phyloP scores from a whole-genome alignment of 148 eudicot genomes.

The Rhododendron ferrugineum region DNA sequence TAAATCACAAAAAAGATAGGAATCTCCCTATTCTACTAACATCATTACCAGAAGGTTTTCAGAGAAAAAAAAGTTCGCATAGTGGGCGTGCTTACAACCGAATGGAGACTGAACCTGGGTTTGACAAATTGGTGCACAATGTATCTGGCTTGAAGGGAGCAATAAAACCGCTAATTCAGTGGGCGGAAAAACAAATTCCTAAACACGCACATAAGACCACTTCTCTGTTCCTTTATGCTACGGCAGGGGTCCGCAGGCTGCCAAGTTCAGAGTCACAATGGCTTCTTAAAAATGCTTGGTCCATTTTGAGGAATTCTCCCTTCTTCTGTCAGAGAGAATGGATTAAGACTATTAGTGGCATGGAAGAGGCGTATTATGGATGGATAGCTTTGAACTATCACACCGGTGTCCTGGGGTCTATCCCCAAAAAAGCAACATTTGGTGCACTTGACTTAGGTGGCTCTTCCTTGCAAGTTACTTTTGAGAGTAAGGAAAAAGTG shows the following conservation, averaged over 20 bases:
- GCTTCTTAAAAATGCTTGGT: slow-evolving; percentile 82
- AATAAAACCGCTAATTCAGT: slow-evolving; percentile 70
- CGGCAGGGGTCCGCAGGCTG: slow-evolving; percentile 96
- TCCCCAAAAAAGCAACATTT: slow-evolving; percentile 66
- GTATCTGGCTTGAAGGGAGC: slow-evolving; percentile 65
- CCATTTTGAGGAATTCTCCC: slow-evolving; percentile 60
- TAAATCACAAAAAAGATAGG: slow-evolving; percentile 46
- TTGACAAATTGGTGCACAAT: slow-evolving; percentile 90
- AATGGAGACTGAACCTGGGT: slow-evolving; percentile 98
- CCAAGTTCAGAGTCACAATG: slow-evolving; percentile 80
- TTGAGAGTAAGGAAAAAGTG: slow-evolving; percentile 63
- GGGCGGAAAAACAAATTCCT: slow-evolving; percentile 97
- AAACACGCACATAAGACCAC: slow-evolving; percentile 65
- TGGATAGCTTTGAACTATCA: slow-evolving; percentile 97
- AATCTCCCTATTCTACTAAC: slow-evolving; percentile 69
- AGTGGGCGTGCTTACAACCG: slow-evolving; percentile 89
- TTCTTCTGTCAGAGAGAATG: slow-evolving; percentile 73
- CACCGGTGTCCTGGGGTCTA: slow-evolving; percentile 56
- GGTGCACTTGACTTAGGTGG: slow-evolving; percentile 99
- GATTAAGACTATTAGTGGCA: slow-evolving; percentile 84
- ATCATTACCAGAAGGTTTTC: slow-evolving; percentile 59
- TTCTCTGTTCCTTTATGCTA: slow-evolving; percentile 81
- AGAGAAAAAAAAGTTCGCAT: slow-evolving; percentile 48
- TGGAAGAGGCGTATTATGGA: slow-evolving; percentile 97
- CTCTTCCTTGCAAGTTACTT: slow-evolving; percentile 94